Conservation (phyloP, 1,284 basidiomycete species). For the Puccinia polysora region DNA sequence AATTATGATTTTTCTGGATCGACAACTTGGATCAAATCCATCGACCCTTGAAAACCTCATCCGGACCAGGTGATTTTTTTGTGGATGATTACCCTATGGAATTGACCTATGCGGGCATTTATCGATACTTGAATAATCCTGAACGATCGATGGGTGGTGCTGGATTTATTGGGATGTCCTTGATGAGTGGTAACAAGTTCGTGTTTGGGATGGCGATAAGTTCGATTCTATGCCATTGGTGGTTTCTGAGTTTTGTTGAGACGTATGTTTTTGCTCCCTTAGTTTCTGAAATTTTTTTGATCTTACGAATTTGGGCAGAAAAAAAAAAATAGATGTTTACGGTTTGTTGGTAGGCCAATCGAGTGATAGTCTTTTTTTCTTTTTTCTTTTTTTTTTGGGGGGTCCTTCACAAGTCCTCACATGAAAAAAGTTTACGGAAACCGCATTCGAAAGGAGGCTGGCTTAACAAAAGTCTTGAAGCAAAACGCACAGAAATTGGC, state of each 20-base stretch:
- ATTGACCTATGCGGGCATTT: conserved; percentile 88
- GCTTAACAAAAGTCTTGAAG: conserved; percentile 93
- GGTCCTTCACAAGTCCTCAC: conserved; percentile 68
- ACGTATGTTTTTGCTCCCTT: conserved; percentile 30
- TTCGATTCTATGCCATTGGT: conserved; percentile 62
- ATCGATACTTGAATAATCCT: conserved; percentile 81
- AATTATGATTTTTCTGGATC: neutral
- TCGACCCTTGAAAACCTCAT: neutral
- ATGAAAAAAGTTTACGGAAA: conserved; percentile 94
- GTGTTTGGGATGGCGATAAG: conserved; percentile 78
- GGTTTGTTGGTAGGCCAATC: too few relatives aligned
- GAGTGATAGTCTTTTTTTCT: neutral
- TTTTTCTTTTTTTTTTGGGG: neutral
- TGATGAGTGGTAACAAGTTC: conserved; percentile 82
- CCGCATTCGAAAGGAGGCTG: conserved; percentile 85
- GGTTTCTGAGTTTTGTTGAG: conserved; percentile 53
- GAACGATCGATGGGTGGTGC: conserved; percentile 84
- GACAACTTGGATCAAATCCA: conserved; percentile 45
- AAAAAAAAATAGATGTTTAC: too few relatives aligned
- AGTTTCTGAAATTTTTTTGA: conserved; percentile 56
- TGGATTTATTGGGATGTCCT: conserved; percentile 84
- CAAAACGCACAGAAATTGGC: conserved; percentile 11
- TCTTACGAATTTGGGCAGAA: too few relatives aligned
- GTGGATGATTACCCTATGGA: conserved; percentile 80
- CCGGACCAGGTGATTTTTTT: conserved; percentile 70